A percentile compares a stretch with the other conserved stretches of the same genome.
phyloP scores from a whole-genome alignment of 2,329 filamentous ascomycete genomes.

The Aureobasidium namibiae region DNA sequence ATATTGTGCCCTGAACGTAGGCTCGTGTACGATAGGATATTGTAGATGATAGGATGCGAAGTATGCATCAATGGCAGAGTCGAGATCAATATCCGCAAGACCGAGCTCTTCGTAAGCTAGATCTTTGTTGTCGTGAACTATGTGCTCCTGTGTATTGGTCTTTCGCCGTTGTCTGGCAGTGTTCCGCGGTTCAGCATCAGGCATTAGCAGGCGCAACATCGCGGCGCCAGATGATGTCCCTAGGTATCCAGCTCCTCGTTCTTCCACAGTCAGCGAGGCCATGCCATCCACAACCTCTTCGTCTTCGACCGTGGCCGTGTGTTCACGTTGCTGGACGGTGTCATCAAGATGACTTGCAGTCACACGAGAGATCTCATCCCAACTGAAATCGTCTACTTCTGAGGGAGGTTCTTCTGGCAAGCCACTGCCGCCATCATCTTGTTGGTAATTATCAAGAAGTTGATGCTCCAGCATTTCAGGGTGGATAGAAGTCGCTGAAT shows the following conservation, averaged over 20 bases:
- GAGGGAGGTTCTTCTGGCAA: constrained; percentile 21
- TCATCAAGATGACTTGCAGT: background rate
- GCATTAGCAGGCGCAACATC: constrained; percentile 30
- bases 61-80: constrained; percentile 33
- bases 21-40: constrained; percentile 41
- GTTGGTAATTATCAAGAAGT: background rate
- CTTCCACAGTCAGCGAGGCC: constrained; percentile 27
- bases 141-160: background rate
- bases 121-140: constrained; percentile 2
- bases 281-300: constrained; percentile 21
- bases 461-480: background rate
- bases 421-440: background rate
- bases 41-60: constrained; percentile 39
- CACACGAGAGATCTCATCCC: constrained; percentile 14
- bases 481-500: background rate
- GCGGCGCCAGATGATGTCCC: constrained; percentile 40
- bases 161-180: constrained; percentile 11
- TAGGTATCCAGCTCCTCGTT: constrained; percentile 34
- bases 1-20: constrained; percentile 40
- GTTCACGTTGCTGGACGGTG: background rate
- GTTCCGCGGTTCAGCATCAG: constrained; percentile 13
- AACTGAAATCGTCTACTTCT: constrained; percentile 22
- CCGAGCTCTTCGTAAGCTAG: constrained; percentile 18
- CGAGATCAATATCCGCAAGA: constrained; percentile 23
- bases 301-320: background rate